phyloP scores from a whole-genome alignment of 768 basidiomycete species.

The Kwoniella europaea region DNA sequence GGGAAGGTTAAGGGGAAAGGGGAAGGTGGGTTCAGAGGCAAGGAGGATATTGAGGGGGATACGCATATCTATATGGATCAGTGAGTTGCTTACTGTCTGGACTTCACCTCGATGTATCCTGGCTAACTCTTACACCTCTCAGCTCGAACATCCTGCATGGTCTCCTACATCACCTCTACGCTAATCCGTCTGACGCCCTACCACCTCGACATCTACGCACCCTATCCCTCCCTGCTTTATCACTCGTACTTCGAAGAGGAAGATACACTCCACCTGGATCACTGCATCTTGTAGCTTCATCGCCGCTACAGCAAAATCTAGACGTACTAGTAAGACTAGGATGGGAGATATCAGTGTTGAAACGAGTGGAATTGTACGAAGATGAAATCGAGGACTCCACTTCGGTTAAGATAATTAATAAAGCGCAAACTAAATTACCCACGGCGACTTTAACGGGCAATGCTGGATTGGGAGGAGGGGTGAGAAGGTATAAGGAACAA shows the following conservation, averaged over 20 bases:
- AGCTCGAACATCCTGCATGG: conserved; percentile 55
- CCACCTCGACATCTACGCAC: conserved; percentile 47
- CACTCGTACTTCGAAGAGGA: conserved; percentile 53
- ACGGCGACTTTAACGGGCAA: not conserved
- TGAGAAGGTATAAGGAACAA: conserved; percentile 68
- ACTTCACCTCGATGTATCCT: not conserved
- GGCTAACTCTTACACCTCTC: not conserved
- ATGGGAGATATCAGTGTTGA: conserved; percentile 54
- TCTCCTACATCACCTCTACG: conserved; percentile 29
- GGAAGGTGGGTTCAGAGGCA: conserved; percentile 31
- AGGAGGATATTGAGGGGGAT: conserved; percentile 13
- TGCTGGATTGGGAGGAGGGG: conserved; percentile 6
- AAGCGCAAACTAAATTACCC: conserved; percentile 22
- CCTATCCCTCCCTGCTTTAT: conserved; percentile 52
- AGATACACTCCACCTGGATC: conserved; percentile 42
- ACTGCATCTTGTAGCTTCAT: conserved; percentile 54
- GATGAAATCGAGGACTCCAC: conserved; percentile 42
- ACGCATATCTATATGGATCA: conserved; percentile 54
- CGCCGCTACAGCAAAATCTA: conserved; percentile 51
- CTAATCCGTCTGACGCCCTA: conserved; percentile 22
- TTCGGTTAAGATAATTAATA: conserved; percentile 27
- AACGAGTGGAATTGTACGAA: conserved; percentile 51
- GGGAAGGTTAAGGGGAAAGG: conserved; percentile 36
- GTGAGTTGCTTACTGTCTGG: conserved; percentile 35
- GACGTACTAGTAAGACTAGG: conserved; percentile 53